Conservation (phyloP, 2,329 filamentous ascomycete genomes). For the Graphium sp. region DNA sequence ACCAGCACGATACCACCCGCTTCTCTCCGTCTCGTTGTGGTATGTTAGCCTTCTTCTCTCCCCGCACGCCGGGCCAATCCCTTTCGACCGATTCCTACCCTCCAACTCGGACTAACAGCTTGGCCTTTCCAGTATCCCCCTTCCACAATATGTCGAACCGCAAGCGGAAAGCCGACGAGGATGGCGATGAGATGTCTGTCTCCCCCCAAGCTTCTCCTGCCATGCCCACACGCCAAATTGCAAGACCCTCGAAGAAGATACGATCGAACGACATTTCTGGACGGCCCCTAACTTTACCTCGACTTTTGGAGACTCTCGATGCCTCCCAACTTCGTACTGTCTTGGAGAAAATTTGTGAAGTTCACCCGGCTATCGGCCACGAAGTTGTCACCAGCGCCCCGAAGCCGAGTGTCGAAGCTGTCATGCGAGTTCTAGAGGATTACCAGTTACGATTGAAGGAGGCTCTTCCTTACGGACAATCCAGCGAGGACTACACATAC, state of each 20-base stretch:
- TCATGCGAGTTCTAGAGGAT: constrained; percentile 61
- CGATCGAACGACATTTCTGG: constrained; percentile 47
- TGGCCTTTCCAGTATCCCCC: constrained; percentile 16
- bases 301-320: constrained; percentile 89
- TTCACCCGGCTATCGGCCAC: constrained; percentile 68
- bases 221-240: constrained; percentile 49
- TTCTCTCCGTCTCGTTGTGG: constrained; percentile 36
- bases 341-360: constrained; percentile 80
- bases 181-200: constrained; percentile 80
- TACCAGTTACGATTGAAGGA: constrained; percentile 67
- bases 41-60: constrained; percentile 22
- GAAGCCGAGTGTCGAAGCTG: constrained; percentile 68
- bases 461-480: constrained; percentile 73
- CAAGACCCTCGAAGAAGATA: constrained; percentile 46
- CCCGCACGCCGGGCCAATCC: constrained; percentile 11
- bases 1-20: constrained; percentile 37
- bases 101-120: not conserved
- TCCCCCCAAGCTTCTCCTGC: constrained; percentile 75
- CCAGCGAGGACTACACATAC: constrained; percentile 83
- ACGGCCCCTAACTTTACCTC: constrained; percentile 37
- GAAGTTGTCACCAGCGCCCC: constrained; percentile 76
- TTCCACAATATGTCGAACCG: constrained; percentile 36
- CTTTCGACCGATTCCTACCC: not conserved
- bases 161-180: constrained; percentile 80
- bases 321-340: constrained; percentile 69